A percentile compares a stretch with the other conserved stretches of the same genome.
Evolutionary conservation across 768 basidiomycete species (phyloP).

Genomic region (Tulasnella sp.): DNA sequence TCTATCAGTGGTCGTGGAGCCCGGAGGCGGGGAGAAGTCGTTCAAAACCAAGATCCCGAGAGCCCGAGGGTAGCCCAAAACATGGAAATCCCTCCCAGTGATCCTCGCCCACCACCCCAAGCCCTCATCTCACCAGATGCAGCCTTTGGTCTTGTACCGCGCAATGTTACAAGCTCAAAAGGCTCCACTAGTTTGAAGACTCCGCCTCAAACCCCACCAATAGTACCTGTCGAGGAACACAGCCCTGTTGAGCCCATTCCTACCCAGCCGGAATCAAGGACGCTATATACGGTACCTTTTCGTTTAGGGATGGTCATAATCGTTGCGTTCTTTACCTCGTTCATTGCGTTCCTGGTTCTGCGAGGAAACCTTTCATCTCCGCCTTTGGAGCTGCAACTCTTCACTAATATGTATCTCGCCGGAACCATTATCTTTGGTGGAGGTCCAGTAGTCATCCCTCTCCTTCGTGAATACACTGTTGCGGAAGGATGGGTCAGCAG

Average conservation of each 20-base stretch:
- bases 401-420: conserved; percentile 37
- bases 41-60: not conserved
- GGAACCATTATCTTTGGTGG: conserved; percentile 40
- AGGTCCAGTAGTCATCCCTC: conserved; percentile 45
- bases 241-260: not conserved
- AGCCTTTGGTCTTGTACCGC: too few species aligned
- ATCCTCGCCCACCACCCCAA: not conserved
- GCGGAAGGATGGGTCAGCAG: conserved; percentile 39
- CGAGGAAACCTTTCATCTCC: conserved; percentile 14
- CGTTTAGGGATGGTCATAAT: conserved; percentile 15
- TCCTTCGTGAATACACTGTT: conserved; percentile 40
- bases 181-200: not conserved
- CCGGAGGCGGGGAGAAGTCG: not conserved
- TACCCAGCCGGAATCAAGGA: conserved; percentile 17
- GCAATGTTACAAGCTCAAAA: not conserved
- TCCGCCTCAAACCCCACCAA: not conserved
- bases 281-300: conserved; percentile 23
- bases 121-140: too few species aligned
- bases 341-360: not conserved
- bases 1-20: not conserved
- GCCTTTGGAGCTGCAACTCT: conserved; percentile 20
- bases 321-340: not conserved
- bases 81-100: conserved; percentile 5
- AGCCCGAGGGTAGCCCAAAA: conserved; percentile 1
- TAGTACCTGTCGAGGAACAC: too few species aligned